Evolutionary conservation across 192 early-diverging fungal species (phyloP).

Genomic region (Backusella liffmaniae): DNA sequence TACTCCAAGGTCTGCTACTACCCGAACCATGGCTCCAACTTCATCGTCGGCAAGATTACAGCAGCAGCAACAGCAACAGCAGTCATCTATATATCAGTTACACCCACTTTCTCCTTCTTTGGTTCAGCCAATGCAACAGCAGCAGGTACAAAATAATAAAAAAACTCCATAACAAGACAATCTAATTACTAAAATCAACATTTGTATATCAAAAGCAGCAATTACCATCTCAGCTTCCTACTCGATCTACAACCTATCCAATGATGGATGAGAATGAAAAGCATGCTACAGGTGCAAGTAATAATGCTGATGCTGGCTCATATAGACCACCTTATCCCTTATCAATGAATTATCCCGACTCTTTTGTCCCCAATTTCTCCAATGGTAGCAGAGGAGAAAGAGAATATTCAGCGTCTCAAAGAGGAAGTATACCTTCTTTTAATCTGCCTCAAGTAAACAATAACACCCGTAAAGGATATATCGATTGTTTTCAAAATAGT

Average conservation of each 20-base stretch:
- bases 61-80: not conserved
- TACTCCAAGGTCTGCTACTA: not conserved
- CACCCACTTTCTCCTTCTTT: not conserved
- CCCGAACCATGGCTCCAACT: not conserved
- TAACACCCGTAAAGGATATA: not conserved
- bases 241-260: slow-evolving; percentile 3
- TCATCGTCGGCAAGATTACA: not conserved
- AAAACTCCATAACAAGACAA: not conserved
- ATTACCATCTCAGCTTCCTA: not conserved
- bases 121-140: not conserved
- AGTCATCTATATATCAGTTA: not conserved
- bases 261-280: not conserved
- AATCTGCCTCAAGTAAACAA: not conserved
- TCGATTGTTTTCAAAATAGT: not conserved
- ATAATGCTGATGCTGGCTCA: not conserved
- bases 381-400: not conserved
- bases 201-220: not conserved
- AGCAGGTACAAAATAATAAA: slow-evolving; percentile 8
- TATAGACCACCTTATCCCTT: not conserved
- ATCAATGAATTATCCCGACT: not conserved
- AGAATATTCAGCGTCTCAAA: not conserved
- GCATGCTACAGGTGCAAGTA: not conserved
- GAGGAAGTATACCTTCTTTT: not conserved
- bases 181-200: not conserved
- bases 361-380: not conserved